Base-by-base conservation (phyloP, 176 grass and related monocot genomes). In the Canna indica region DNA sequence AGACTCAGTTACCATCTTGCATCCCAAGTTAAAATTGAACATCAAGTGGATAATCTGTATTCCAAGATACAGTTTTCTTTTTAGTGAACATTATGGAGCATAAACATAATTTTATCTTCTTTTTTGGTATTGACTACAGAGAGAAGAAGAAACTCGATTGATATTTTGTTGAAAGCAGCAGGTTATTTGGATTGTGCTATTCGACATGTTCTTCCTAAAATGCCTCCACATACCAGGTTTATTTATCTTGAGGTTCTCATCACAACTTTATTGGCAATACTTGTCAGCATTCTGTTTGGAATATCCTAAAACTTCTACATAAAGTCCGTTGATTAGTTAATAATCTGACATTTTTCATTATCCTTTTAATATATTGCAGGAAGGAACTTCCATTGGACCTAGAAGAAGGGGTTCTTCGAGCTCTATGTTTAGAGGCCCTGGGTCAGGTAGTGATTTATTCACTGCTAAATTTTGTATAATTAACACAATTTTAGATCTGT, bases 371-470 rank as follows among this genome's bases (percentile, higher is more conserved):
- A 77, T 81, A 78, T 68, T 44, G 79, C 82, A 91, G 83, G 83
- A 96, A 87, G 88, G 88, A 85, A 80, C 86, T 96, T 53, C 92
- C 85, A 28, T 65, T 91, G 64, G 92, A 96, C 79, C 81, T 96
- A 62, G 72, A 81, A 76, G 85, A 96, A 86, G 84, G 74, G 74
- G 78, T 86, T 64, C 76, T 96, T 78, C 85, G 72, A 82, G 85
- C 88, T 80, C 78, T 88, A 63, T 84, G 88, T 70, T 84, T 87
- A 83, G 88, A 96, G 75, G 88, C 91, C 26, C 70, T 96, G 36
- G 91, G 91, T 66, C 91, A 91, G 75, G 91, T 96, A 91, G 32
- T 67, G 24, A 39, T 32, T 52, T 82, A 6, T 67, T 67, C 34
- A 41, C 30, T 34, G 29, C 5, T 63, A 33, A 14, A 4, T 16